phyloP scores from a whole-genome alignment of 768 basidiomycete species.

The Mycena floridula region DNA sequence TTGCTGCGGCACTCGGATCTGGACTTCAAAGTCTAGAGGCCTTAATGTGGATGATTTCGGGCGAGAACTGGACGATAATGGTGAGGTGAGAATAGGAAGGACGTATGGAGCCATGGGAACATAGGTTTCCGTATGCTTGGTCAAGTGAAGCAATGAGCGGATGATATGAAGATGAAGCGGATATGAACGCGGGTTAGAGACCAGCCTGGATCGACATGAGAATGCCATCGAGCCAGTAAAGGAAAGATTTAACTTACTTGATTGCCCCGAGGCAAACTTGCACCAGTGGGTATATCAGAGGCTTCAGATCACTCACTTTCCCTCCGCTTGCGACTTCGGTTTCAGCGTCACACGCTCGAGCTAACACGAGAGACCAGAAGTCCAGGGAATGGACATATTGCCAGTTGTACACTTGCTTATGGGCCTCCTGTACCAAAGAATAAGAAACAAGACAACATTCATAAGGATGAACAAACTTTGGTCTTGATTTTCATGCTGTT shows the following conservation, averaged over 20 bases:
- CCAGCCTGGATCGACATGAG: slow-evolving; percentile 49
- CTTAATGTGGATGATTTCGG: slow-evolving; percentile 82
- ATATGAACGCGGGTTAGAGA: slow-evolving; percentile 86
- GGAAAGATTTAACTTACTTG: slow-evolving; percentile 49
- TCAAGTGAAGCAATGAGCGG: slow-evolving; percentile 82
- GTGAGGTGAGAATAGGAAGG: slow-evolving; percentile 77
- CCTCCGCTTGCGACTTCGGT: too few relatives aligned
- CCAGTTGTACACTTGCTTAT: slow-evolving; percentile 97
- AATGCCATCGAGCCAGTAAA: slow-evolving; percentile 1
- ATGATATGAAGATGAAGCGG: slow-evolving; percentile 92
- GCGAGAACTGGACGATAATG: slow-evolving; percentile 59
- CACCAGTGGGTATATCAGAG: slow-evolving; percentile 92
- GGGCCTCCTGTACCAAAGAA: slow-evolving; percentile 60
- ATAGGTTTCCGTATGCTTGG: slow-evolving; percentile 77
- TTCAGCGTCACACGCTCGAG: slow-evolving; percentile 67
- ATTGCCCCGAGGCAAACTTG: slow-evolving; percentile 92
- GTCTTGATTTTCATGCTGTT: slow-evolving; percentile 87
- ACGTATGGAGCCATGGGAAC: slow-evolving; percentile 85
- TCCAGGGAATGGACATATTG: slow-evolving; percentile 94
- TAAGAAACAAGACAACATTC: background rate
- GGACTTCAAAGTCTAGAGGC: slow-evolving; percentile 83
- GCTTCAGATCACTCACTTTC: slow-evolving; percentile 78
- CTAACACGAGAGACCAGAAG: slow-evolving; percentile 91
- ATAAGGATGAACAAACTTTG: slow-evolving; percentile 43
- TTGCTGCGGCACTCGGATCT: slow-evolving; percentile 82